Conservation (phyloP, 106 monocot genomes). For the Posidonia australis region DNA sequence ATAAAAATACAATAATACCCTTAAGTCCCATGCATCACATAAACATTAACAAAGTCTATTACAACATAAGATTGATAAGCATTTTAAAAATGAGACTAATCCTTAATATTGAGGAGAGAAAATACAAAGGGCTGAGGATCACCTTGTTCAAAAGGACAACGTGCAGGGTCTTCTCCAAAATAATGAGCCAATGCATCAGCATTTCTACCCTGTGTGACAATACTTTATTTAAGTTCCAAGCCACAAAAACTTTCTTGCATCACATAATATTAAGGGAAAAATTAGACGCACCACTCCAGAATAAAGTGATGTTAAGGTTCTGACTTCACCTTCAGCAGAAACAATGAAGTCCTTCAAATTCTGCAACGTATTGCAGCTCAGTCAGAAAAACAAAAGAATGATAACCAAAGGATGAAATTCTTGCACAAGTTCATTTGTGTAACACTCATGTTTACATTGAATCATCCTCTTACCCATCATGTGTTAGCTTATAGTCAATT, state of each 20-base stretch:
- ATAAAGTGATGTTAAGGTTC: constrained; percentile 44
- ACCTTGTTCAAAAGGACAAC: constrained; percentile 85
- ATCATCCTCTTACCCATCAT: not conserved
- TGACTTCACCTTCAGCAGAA: constrained; percentile 50
- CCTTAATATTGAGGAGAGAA: not conserved
- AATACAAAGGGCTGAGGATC: not conserved
- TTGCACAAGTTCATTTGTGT: not conserved
- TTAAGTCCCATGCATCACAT: too few relatives aligned
- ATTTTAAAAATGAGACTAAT: too few relatives aligned
- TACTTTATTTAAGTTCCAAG: too few relatives aligned
- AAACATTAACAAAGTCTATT: too few relatives aligned
- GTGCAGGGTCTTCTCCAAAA: constrained; percentile 45
- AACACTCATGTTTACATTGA: not conserved
- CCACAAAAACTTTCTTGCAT: not conserved
- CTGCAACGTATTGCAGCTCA: constrained; percentile 16
- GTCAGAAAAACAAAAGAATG: not conserved
- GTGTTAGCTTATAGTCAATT: too few relatives aligned
- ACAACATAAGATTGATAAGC: too few relatives aligned
- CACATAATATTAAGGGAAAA: not conserved
- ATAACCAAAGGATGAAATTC: not conserved
- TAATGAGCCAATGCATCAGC: constrained; percentile 77
- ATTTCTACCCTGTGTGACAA: constrained; percentile 54
- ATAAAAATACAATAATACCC: too few relatives aligned
- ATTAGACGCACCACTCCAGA: constrained; percentile 45
- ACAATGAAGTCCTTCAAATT: constrained; percentile 72